These are phyloP conservation scores for Insectozyma bohioensis DNA, from an alignment of 1,139 yeast genomes.

Conservation along the genomic window DNA sequence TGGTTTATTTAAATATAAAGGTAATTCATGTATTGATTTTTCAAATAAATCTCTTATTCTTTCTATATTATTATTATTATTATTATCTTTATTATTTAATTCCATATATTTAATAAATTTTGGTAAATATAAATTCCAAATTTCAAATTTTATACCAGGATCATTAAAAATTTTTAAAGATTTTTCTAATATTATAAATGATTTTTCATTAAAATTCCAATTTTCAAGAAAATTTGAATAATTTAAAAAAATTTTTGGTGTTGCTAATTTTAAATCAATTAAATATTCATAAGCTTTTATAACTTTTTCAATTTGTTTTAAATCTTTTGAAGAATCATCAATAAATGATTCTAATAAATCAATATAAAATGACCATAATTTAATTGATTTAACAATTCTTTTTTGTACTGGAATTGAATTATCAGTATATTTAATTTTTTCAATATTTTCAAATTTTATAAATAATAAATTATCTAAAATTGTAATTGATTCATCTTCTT, in stretches of 20 bases:
- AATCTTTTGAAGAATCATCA: conserved; percentile 29
- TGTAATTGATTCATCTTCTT: conserved; percentile 49
- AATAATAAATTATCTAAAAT: conserved; percentile 53
- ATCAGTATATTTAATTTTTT: conserved; percentile 33
- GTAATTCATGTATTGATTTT: conserved; percentile 40
- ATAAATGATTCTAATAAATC: conserved; percentile 70
- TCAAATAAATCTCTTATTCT: conserved; percentile 76
- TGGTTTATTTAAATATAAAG: conserved; percentile 43
- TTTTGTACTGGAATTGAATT: conserved; percentile 53
- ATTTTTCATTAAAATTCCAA: conserved; percentile 45
- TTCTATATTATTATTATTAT: conserved; percentile 39
- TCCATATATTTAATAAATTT: conserved; percentile 46
- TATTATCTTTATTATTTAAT: too few relatives aligned
- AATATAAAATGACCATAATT: conserved; percentile 72
- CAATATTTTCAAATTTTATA: conserved; percentile 17
- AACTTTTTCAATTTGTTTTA: conserved; percentile 23
- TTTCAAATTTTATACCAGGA: conserved; percentile 58
- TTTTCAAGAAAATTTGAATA: conserved; percentile 65
- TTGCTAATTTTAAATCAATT: conserved; percentile 64
- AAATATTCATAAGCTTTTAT: conserved; percentile 54
- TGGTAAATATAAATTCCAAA: conserved; percentile 70
- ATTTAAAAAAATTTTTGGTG: conserved; percentile 65
- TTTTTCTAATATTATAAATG: conserved; percentile 65
- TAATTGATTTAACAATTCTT: conserved; percentile 57
- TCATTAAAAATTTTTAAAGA: conserved; percentile 62